Base-by-base conservation (phyloP, 2,329 filamentous ascomycete genomes). In the Penicillium polonicum region DNA sequence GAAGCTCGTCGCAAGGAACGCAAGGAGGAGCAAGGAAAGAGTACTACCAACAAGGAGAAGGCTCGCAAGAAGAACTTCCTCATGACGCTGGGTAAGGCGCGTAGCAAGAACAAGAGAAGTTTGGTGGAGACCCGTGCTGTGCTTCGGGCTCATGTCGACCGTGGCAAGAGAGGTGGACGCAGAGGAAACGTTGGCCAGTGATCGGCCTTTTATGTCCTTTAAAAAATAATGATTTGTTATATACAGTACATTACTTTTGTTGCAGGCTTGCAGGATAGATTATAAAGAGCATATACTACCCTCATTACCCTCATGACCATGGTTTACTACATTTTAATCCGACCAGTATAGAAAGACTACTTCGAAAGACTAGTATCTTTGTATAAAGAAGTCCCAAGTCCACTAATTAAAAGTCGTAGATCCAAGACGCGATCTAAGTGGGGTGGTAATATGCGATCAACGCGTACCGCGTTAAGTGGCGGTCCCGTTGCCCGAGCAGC, bases 21-120 rank as follows among this genome's bases (percentile, higher is more conserved):
- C 82, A 96, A 96, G 84, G 86, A 88, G 68, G 83, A 86, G 2
- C 85, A 92, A 77, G 94, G 94, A 70, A 97, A 97, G 86, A 96
- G 90, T 73, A 92, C 91, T 38, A 97, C 93, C 65, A 99, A 99
- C 78, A 90, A 90, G 79, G 94, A 99, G 81, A 99, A 99, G 85
- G 86, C 90, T 42, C 83, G 93, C 66, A 91, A 91, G 83, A 99
- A 99, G 89, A 99, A 99, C 76, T 96, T 99, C 78, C 74, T 99
- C 69, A 99, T 99, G 94, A 97, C 93, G 39, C 78, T 99, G 59
- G 91, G 93, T 58, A 97, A 99, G 82, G 94, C 94, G 12, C 95
- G 94, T 82, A 85, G 84, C 65, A 99, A 97, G 83, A 89, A 94
- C 71, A 97, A 97, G 87, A 85, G 92, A 70, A 96, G 91, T 84